Conservation (phyloP, 1,139 yeast genomes). For the Kurtzmaniella quercitrusa region DNA sequence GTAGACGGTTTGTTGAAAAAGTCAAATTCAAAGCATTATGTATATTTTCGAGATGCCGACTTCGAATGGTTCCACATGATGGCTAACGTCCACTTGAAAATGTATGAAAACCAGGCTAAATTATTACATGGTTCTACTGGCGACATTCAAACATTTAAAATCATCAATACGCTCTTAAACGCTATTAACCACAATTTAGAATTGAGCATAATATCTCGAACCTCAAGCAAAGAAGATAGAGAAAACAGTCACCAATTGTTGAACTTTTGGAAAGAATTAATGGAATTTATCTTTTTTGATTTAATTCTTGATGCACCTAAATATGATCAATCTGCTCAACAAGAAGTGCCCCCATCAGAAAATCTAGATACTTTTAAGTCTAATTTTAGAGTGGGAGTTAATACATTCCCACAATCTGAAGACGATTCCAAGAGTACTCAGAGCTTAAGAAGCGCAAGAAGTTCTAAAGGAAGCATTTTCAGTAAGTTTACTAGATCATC, state of each 20-base stretch:
- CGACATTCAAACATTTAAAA: slow-evolving; percentile 1
- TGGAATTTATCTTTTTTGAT: slow-evolving; percentile 14
- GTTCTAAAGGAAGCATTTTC: slow-evolving; percentile 1
- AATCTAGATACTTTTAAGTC: not conserved
- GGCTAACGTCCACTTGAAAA: slow-evolving; percentile 18
- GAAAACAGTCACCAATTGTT: slow-evolving; percentile 7
- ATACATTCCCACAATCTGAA: not conserved
- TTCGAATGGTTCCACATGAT: slow-evolving; percentile 22
- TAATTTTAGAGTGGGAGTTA: not conserved
- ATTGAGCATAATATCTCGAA: not conserved
- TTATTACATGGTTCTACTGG: not conserved
- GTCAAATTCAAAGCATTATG: slow-evolving; percentile 8
- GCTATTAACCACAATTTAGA: not conserved
- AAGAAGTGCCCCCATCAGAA: not conserved
- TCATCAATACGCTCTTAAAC: slow-evolving; percentile 4
- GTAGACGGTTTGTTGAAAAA: slow-evolving; percentile 10
- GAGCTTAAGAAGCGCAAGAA: not conserved
- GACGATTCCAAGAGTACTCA: not conserved
- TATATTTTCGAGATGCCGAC: slow-evolving; percentile 23
- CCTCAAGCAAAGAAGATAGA: not conserved
- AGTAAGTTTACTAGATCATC: not conserved
- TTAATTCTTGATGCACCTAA: slow-evolving; percentile 8
- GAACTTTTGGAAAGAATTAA: slow-evolving; percentile 17
- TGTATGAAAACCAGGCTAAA: slow-evolving; percentile 11
- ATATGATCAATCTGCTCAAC: not conserved